Base-by-base conservation (phyloP, 108 stramenopile genomes). In the Nannochloropsis gaditana region DNA sequence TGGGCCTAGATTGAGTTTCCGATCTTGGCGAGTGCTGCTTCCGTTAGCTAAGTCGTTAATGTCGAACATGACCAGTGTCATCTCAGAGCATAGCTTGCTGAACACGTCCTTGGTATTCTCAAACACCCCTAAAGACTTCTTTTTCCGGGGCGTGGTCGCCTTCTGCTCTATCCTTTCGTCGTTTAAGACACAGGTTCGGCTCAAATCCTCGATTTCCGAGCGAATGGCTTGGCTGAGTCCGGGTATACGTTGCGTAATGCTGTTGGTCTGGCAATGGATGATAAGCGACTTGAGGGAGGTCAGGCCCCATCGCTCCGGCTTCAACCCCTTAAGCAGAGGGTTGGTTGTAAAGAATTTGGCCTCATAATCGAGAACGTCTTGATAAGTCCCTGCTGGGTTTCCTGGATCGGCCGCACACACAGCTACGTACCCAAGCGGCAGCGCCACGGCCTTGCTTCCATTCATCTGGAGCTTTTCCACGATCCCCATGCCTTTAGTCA, bases 401-500 rank as follows among this genome's bases (percentile, higher is more conserved):
- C n/a, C n/a, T 15, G 59, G 59, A n/a, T 73, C 59, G 3, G 59
- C 59, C 19, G 59, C 59, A 6, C 59, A 73, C 19, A 73, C 59
- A 8, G 59, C 59, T 0, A 73, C 59, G n/a, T 73, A 73, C 15
- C 59, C 59, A 15, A 73, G 59, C 2, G 59, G 59, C 15, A 73
- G 59, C 19, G n/a, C 59, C 4, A 73, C 19, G 2, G 59, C 19
- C 59, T 73, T 73, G 6, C n/a, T 73, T 15, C 59, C n/a, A n/a
- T 73, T 73, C 59, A 73, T 73, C n/a, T 73, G 59, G 19, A 73
- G 59, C 59, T 73, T 73, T 73, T 73, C 59, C 19, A 73, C 59
- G 6, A 73, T 73, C 59, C 59, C 59, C 59, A 73, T 73, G 59
- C n/a, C 59, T 73, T 73, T 73, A n/a, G 59, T 73, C 19, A 73